These are phyloP conservation scores for Phytophthora megakarya DNA, from an alignment of 352 stramenopile genomes.

Conservation along the genomic window DNA sequence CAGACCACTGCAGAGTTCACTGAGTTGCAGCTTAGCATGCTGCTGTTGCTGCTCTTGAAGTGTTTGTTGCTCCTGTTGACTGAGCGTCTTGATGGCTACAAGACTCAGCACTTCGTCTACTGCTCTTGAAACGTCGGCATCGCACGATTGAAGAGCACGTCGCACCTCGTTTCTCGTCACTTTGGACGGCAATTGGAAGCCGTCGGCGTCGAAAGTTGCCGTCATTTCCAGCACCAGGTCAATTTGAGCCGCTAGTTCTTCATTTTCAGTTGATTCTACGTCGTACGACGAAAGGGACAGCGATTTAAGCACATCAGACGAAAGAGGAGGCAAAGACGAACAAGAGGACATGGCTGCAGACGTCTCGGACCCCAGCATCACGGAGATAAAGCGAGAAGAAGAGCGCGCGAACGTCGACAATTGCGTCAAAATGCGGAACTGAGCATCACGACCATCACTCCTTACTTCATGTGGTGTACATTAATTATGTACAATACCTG, in stretches of 20 bases:
- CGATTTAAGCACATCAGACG: constrained; percentile 17
- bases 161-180: constrained; percentile 48
- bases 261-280: constrained; percentile 12
- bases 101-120: constrained; percentile 72
- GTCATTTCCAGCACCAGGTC: constrained; percentile 61
- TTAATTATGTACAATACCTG: background rate
- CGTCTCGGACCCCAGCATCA: constrained; percentile 9
- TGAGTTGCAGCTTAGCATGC: constrained; percentile 49
- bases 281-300: background rate
- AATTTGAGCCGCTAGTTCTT: constrained; percentile 23
- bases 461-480: background rate
- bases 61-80: constrained; percentile 43
- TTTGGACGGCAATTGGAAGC: constrained; percentile 40
- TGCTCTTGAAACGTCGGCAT: constrained; percentile 51
- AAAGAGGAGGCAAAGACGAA: constrained; percentile 23
- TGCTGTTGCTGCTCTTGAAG: constrained; percentile 17
- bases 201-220: constrained; percentile 41
- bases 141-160: constrained; percentile 35
- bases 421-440: constrained; percentile 6
- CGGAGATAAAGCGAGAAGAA: constrained; percentile 9
- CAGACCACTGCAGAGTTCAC: constrained; percentile 61
- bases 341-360: background rate
- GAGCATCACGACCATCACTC: constrained; percentile 5
- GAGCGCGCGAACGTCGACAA: constrained; percentile 1
- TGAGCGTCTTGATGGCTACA: constrained; percentile 48